phyloP scores from a whole-genome alignment of 345 rosid species.

The Microthlaspi erraticum region DNA sequence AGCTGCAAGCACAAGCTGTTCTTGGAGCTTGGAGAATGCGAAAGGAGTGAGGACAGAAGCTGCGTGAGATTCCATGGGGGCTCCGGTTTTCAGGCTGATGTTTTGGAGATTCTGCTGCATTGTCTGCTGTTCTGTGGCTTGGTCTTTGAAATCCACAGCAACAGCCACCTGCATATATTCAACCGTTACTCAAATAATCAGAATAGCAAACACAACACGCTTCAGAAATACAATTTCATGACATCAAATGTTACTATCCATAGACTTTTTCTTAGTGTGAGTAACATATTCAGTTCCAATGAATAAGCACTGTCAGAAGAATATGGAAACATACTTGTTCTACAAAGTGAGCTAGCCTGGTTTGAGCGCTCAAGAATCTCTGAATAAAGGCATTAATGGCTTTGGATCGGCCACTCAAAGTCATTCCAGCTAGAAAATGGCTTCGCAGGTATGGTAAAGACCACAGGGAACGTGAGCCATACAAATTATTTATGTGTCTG shows the following conservation, averaged over 20 bases:
- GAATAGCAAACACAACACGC: not conserved
- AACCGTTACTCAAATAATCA: slow-evolving; percentile 1
- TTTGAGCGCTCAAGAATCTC: slow-evolving; percentile 88
- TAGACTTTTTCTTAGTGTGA: not conserved
- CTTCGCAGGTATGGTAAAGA: slow-evolving; percentile 89
- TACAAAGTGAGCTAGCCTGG: slow-evolving; percentile 85
- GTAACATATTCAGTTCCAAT: slow-evolving; percentile 15
- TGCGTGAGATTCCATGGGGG: slow-evolving; percentile 96
- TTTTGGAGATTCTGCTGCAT: slow-evolving; percentile 98
- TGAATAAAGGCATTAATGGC: slow-evolving; percentile 90
- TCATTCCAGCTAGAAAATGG: slow-evolving; percentile 89
- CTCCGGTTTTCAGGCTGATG: slow-evolving; percentile 83
- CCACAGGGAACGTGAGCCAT: slow-evolving; percentile 74
- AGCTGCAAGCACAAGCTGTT: slow-evolving; percentile 91
- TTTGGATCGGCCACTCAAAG: slow-evolving; percentile 75
- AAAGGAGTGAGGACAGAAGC: slow-evolving; percentile 86
- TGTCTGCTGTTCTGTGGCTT: slow-evolving; percentile 91
- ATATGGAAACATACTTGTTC: slow-evolving; percentile 71
- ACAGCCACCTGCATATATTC: slow-evolving; percentile 66
- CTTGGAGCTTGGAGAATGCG: slow-evolving; percentile 97
- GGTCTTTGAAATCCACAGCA: slow-evolving; percentile 92
- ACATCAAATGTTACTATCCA: slow-evolving; percentile 11
- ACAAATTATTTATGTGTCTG: slow-evolving; percentile 75
- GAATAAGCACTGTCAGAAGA: slow-evolving; percentile 22
- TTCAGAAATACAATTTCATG: not conserved